Evolutionary conservation across 345 rosid species (phyloP).

Genomic region (Acer saccharum): DNA sequence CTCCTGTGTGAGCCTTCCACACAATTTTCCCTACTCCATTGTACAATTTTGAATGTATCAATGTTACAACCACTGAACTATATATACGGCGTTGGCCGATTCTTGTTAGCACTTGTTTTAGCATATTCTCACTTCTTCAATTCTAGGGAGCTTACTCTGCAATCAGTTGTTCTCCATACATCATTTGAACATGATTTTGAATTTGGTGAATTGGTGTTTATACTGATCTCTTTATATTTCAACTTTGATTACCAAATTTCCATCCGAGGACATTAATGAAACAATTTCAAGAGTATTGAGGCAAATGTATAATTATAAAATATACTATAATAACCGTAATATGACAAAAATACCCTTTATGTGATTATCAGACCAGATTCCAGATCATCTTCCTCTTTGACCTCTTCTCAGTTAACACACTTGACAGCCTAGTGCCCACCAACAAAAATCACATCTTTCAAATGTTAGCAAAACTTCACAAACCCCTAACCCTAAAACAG

Average conservation of each 20-base stretch:
- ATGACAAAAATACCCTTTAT: slow-evolving; percentile 3
- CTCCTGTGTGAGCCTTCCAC: slow-evolving; percentile 6
- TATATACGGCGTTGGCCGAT: neutral
- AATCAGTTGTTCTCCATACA: neutral
- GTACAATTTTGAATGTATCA: neutral
- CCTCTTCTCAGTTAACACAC: neutral
- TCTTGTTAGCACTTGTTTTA: neutral
- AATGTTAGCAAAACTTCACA: slow-evolving; percentile 11
- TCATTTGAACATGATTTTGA: neutral
- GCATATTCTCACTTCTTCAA: neutral
- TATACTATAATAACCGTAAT: neutral
- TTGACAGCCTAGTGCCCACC: neutral
- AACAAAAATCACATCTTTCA: neutral
- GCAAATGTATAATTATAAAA: neutral
- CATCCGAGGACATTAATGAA: neutral
- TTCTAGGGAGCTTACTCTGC: neutral
- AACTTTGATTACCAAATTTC: too few species aligned
- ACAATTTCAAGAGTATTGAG: neutral
- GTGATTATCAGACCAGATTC: neutral
- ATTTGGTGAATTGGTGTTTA: too few species aligned
- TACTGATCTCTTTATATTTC: too few species aligned
- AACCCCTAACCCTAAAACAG: neutral
- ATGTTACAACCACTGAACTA: neutral
- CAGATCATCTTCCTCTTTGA: too few species aligned
- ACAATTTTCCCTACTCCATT: neutral